Evolutionary conservation across 1,139 yeast species (phyloP).

Genomic region (Taiozyma sp.): DNA sequence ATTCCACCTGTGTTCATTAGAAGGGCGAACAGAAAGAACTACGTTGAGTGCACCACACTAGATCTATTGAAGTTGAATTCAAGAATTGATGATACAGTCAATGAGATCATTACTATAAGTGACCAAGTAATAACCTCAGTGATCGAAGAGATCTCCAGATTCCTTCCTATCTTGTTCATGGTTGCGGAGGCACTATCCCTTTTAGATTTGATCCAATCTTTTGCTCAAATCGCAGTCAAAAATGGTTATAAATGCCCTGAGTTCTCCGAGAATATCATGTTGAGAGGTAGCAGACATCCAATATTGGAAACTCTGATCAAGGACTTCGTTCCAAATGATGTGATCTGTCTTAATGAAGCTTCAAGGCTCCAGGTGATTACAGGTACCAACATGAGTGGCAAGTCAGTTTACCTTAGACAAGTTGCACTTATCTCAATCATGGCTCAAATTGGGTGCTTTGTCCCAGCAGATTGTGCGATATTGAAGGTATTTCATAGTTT

Average conservation of each 20-base stretch:
- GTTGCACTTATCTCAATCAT: constrained; percentile 34
- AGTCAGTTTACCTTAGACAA: constrained; percentile 39
- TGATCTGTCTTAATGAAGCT: constrained; percentile 28
- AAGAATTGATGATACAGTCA: constrained; percentile 33
- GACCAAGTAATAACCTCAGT: constrained; percentile 34
- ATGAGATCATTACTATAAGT: constrained; percentile 36
- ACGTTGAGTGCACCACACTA: constrained; percentile 37
- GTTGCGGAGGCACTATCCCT: constrained; percentile 39
- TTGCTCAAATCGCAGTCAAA: constrained; percentile 28
- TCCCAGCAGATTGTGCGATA: constrained; percentile 38
- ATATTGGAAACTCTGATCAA: constrained; percentile 28
- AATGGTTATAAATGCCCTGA: constrained; percentile 32
- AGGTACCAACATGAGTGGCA: constrained; percentile 46
- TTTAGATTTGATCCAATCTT: constrained; percentile 36
- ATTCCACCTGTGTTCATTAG: constrained; percentile 34
- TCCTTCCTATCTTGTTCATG: constrained; percentile 35
- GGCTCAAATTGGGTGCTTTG: constrained; percentile 41
- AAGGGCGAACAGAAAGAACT: constrained; percentile 26
- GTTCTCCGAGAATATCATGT: constrained; percentile 26
- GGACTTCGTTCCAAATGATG: constrained; percentile 34
- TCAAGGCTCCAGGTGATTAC: constrained; percentile 40
- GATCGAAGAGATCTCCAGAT: constrained; percentile 23
- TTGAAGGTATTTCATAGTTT: constrained; percentile 32
- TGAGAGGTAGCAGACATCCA: constrained; percentile 37
- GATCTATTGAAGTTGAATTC: constrained; percentile 37